phyloP scores from a whole-genome alignment of 164 flowering plant species.

The Stephania japonica region DNA sequence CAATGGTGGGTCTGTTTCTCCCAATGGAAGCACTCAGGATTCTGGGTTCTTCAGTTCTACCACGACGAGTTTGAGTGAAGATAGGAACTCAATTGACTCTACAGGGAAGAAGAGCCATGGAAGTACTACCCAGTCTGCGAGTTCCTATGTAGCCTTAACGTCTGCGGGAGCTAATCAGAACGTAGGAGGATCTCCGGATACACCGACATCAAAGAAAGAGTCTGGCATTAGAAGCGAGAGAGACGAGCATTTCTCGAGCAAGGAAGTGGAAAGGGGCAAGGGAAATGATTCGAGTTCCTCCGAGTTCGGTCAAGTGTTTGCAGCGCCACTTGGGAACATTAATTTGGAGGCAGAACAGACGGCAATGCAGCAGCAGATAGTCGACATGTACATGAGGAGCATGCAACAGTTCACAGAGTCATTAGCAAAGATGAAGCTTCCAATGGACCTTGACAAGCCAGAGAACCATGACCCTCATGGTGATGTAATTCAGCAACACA shows the following conservation, averaged over 20 bases:
- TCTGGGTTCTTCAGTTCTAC: constrained; percentile 54
- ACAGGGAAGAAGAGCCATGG: constrained; percentile 33
- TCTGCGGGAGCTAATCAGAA: constrained; percentile 22
- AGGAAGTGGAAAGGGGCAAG: constrained; percentile 28
- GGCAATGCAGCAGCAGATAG: constrained; percentile 84
- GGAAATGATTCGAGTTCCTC: constrained; percentile 20
- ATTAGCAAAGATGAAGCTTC: constrained; percentile 86
- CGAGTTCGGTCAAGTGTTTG: constrained; percentile 35
- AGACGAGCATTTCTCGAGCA: constrained; percentile 22
- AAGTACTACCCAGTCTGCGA: constrained; percentile 18
- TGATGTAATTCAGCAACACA: constrained; percentile 31
- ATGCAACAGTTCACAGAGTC: constrained; percentile 94
- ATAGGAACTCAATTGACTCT: constrained; percentile 44
- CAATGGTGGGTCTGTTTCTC: constrained; percentile 35
- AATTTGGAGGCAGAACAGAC: constrained; percentile 57
- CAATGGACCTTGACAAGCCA: constrained; percentile 58
- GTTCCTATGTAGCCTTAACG: constrained; percentile 24
- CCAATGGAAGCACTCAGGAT: constrained; percentile 43
- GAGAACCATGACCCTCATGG: constrained; percentile 25
- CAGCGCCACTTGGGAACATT: constrained; percentile 41
- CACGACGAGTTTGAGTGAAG: constrained; percentile 60
- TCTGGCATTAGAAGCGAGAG: constrained; percentile 19
- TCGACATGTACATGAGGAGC: constrained; percentile 91
- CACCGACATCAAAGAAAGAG: constrained; percentile 56
- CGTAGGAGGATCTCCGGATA: constrained; percentile 34